Evolutionary conservation across 495 filamentous ascomycete species (phyloP).

Genomic region (Beverwykella pulmonaria): DNA sequence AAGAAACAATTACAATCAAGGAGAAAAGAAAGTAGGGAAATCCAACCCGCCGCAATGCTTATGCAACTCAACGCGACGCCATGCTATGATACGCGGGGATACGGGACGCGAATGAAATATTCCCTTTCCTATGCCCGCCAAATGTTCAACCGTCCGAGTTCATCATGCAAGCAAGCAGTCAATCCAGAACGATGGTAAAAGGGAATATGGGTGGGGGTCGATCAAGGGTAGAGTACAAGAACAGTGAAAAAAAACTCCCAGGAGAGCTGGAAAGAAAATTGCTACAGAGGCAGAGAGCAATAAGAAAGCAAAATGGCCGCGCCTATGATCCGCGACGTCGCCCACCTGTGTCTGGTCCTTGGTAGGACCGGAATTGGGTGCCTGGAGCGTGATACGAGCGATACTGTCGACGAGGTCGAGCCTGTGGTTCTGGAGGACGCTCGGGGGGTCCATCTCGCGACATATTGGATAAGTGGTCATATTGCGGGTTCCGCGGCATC

Average conservation of each 20-base stretch:
- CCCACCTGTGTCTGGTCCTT: conserved; percentile 16
- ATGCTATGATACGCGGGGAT: neutral
- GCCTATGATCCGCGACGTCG: neutral
- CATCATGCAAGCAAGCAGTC: neutral
- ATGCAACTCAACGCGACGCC: neutral
- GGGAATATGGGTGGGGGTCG: neutral
- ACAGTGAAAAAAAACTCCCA: neutral
- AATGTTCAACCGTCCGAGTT: neutral
- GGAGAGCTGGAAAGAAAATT: neutral
- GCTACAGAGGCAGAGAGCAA: too few species aligned
- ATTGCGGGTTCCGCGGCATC: conserved; percentile 2
- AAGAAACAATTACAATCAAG: neutral
- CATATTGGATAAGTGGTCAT: neutral
- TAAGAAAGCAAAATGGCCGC: neutral
- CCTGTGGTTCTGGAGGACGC: conserved; percentile 3
- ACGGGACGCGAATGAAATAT: neutral
- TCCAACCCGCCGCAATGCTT: neutral
- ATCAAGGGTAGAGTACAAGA: neutral
- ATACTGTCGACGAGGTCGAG: conserved; percentile 14
- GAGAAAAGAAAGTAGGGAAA: neutral
- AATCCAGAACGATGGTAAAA: neutral
- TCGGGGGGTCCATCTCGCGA: conserved; percentile 3
- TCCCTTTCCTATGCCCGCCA: neutral
- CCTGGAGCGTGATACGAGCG: conserved; percentile 15
- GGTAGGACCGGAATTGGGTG: conserved; percentile 24